These are phyloP conservation scores for Malus orientalis DNA, from an alignment of 306 rosid genomes.

Conservation along the genomic window DNA sequence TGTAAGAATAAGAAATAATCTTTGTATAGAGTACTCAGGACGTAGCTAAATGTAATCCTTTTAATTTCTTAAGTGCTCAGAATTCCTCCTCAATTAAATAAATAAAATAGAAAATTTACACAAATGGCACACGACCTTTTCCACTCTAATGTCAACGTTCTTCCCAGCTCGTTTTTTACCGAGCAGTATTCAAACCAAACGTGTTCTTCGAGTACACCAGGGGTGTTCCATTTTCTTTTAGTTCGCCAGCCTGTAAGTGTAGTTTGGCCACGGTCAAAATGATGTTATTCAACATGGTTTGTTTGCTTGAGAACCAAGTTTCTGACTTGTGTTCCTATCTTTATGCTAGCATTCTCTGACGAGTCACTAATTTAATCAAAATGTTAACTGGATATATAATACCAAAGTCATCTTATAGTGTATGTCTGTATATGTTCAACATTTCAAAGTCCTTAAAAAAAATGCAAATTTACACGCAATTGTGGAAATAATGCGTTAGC, in stretches of 20 bases:
- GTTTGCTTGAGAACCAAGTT: background rate
- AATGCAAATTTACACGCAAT: background rate
- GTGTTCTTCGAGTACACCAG: background rate
- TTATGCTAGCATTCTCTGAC: background rate
- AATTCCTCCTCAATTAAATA: background rate
- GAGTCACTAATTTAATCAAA: background rate
- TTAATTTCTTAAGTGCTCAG: background rate
- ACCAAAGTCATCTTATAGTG: background rate
- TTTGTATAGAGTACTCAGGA: too few relatives aligned
- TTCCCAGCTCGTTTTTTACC: background rate
- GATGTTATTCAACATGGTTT: background rate
- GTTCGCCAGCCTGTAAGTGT: background rate
- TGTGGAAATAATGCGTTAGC: background rate
- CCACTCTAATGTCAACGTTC: background rate
- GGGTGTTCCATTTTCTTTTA: background rate
- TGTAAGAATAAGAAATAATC: too few relatives aligned
- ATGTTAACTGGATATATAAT: background rate
- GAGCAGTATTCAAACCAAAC: background rate
- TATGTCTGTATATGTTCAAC: background rate
- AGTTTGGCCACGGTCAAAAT: background rate
- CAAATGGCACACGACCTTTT: background rate
- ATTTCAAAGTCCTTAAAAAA: background rate
- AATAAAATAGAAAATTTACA: background rate
- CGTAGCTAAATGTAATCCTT: too few relatives aligned
- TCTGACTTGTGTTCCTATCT: background rate